Evolutionary conservation across 169 alveolate species (phyloP).

Genomic region (Toxoplasma gondii): DNA sequence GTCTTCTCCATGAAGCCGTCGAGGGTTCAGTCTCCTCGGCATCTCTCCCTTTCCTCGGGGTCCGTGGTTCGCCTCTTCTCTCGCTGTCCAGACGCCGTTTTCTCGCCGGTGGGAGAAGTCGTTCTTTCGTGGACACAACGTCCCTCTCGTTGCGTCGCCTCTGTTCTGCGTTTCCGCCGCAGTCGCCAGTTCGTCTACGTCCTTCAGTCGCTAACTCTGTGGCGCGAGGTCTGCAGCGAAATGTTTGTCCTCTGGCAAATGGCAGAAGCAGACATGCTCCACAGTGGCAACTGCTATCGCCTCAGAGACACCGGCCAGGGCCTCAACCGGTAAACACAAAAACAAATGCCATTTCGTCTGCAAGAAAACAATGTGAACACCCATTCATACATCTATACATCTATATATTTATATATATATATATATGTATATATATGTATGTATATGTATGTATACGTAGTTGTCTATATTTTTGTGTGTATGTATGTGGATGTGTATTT

Average conservation of each 20-base stretch:
- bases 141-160: too few species aligned
- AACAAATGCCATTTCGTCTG: not conserved
- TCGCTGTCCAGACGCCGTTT: too few species aligned
- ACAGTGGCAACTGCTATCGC: conserved; percentile 82
- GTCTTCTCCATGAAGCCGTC: too few species aligned
- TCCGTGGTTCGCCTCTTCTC: too few species aligned
- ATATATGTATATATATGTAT: not conserved
- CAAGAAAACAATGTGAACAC: not conserved
- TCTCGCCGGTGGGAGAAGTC: too few species aligned
- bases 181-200: conserved; percentile 89
- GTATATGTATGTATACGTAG: not conserved
- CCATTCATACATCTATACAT: not conserved
- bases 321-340: conserved; percentile 76
- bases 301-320: conserved; percentile 93
- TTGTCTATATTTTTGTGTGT: too few species aligned
- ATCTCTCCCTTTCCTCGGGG: too few species aligned
- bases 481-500: too few species aligned
- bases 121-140: too few species aligned
- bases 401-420: not conserved
- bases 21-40: too few species aligned
- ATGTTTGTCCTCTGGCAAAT: conserved; percentile 91
- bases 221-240: conserved; percentile 91
- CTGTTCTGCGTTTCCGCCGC: not conserved
- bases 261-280: conserved; percentile 91
- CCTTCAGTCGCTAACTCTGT: conserved; percentile 88